phyloP scores from a whole-genome alignment of 352 stramenopile species.

The Phytophthora meadii region DNA sequence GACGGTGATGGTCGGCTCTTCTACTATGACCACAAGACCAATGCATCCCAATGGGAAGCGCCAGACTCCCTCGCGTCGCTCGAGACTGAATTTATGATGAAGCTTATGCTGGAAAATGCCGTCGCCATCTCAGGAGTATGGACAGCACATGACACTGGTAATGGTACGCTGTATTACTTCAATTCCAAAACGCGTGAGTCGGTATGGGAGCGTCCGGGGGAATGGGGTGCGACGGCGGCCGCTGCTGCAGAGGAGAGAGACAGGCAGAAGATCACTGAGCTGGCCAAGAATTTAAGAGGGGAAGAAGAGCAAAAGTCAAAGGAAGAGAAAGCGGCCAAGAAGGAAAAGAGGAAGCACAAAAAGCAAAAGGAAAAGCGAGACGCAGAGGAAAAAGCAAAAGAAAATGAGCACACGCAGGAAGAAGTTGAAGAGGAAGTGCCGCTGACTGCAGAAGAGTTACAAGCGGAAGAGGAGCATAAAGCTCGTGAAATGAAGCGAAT shows the following conservation, averaged over 20 bases:
- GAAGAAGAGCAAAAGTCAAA: slow-evolving; percentile 7
- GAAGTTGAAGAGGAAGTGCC: slow-evolving; percentile 31
- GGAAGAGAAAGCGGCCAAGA: slow-evolving; percentile 17
- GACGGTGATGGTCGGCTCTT: slow-evolving; percentile 79
- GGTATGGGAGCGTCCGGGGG: slow-evolving; percentile 70
- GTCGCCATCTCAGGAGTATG: slow-evolving; percentile 71
- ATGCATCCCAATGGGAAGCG: slow-evolving; percentile 64
- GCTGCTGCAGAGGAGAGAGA: slow-evolving; percentile 23
- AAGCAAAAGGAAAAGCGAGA: slow-evolving; percentile 23
- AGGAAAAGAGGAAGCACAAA: slow-evolving; percentile 34
- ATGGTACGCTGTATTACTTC: slow-evolving; percentile 85
- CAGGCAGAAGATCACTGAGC: slow-evolving; percentile 11
- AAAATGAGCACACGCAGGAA: slow-evolving; percentile 26
- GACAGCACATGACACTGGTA: slow-evolving; percentile 74
- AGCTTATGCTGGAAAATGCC: slow-evolving; percentile 80
- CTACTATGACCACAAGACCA: slow-evolving; percentile 67
- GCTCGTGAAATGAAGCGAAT: slow-evolving; percentile 55
- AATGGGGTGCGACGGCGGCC: slow-evolving; percentile 54
- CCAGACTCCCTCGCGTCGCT: slow-evolving; percentile 55
- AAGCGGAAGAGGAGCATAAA: slow-evolving; percentile 34
- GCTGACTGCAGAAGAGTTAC: slow-evolving; percentile 44
- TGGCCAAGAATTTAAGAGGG: not conserved
- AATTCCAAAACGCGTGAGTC: slow-evolving; percentile 73
- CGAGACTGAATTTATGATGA: slow-evolving; percentile 85
- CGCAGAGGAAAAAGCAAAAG: slow-evolving; percentile 1